Evolutionary conservation across 768 basidiomycete species (phyloP).

Genomic region (Leccinum barrowsii): DNA sequence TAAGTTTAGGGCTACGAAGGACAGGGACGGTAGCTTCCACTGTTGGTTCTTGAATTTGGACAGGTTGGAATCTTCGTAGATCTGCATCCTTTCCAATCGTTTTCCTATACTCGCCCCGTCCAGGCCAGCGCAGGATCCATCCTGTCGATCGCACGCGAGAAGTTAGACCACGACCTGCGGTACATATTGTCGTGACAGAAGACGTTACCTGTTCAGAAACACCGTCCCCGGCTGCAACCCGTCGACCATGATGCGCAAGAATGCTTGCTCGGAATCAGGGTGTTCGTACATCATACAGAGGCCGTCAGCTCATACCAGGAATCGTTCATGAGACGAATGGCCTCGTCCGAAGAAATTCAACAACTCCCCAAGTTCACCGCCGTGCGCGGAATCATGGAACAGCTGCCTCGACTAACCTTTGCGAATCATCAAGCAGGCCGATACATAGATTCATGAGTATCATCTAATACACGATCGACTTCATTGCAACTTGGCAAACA

Average conservation of each 20-base stretch:
- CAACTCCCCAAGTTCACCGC: conserved; percentile 19
- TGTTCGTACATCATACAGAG: conserved; percentile 74
- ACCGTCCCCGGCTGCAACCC: conserved; percentile 89
- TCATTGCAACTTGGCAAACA: no score
- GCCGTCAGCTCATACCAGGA: conserved; percentile 92
- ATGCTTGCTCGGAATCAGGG: no score
- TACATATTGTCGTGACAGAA: no score
- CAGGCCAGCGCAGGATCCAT: conserved; percentile 92
- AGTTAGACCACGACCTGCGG: not conserved
- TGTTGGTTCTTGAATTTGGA: no score
- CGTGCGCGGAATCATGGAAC: not conserved
- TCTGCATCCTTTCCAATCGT: no score
- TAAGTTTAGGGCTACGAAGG: no score
- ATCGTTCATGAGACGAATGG: conserved; percentile 91
- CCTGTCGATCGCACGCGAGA: conserved; percentile 36
- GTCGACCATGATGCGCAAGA: conserved; percentile 44
- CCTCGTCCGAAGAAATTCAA: conserved; percentile 82
- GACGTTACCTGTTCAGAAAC: conserved; percentile 43
- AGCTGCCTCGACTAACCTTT: conserved; percentile 49
- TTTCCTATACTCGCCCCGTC: conserved; percentile 51
- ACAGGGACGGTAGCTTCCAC: no score
- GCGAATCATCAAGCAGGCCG: conserved; percentile 39
- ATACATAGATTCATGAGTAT: no score
- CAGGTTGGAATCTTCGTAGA: no score
- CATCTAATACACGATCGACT: conserved; percentile 14